Evolutionary conservation across 352 stramenopile genomes (phyloP), one percentile per base, ranked within the genome.

Genomic region (Phytophthora agathidicida): DNA sequence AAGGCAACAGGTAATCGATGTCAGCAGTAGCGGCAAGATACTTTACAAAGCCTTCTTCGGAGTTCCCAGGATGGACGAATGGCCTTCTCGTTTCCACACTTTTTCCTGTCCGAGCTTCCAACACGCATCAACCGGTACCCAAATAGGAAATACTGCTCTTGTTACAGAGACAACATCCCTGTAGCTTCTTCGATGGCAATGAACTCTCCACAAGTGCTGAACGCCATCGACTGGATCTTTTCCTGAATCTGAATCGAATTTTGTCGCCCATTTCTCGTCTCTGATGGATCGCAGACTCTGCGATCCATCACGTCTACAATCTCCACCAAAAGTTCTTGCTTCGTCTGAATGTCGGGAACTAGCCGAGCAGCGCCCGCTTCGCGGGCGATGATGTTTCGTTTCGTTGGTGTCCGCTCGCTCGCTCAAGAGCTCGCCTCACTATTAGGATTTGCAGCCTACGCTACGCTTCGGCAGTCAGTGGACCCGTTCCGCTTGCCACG

Each of bases 121-220:
- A 37, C 7, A n/a, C 46, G 28, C 23, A 57, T 32, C 14, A 71
- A 16, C 0, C 16, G 46, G 24, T 66, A 45, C 8, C 31, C 36
- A 17, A 71, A 73, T 24, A 81, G 32, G 7, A 49, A 6, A 27
- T 57, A 8, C 41, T 58, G 36, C 11, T 65, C 5, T 67, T 76
- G n/a, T n/a, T 72, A 73, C 5, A 81, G 38, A 42, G 55, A 67
- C 16, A 81, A 13, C 9, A 30, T 47, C 17, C 65, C 68, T 22
- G 52, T 20, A 4, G 23, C 37, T 20, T 81, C 65, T 51, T 57
- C 65, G 14, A 79, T 38, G 11, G 72, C 72, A 14, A 81, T 16
- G 20, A 65, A 78, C 2, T 42, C 43, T 9, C 72, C 68, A 44
- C 69, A 78, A 13, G 27, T 37, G 28, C 69, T 81, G 17, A 81